Evolutionary conservation across 148 eudicot species (phyloP).

Genomic region (Agrostemma githago): DNA sequence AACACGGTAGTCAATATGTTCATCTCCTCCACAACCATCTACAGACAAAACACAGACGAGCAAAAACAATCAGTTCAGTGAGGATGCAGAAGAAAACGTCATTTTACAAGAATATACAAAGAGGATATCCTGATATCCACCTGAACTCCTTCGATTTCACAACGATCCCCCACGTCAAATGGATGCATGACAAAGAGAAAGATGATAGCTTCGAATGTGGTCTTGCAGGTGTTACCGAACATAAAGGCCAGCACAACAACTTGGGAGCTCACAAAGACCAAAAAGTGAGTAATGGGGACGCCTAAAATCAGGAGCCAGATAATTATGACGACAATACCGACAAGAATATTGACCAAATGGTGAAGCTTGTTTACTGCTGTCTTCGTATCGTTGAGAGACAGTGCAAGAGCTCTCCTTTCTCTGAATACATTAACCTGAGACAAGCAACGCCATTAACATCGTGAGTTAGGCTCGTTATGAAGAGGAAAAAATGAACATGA

Average conservation of each 20-base stretch:
- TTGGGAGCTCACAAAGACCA: slow-evolving; percentile 61
- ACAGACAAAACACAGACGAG: slow-evolving; percentile 4
- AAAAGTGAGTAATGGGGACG: slow-evolving; percentile 57
- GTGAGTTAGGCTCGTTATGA: background rate
- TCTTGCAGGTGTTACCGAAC: slow-evolving; percentile 75
- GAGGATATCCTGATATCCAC: slow-evolving; percentile 26
- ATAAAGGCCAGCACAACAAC: slow-evolving; percentile 53
- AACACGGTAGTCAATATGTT: slow-evolving; percentile 71
- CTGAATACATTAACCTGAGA: slow-evolving; percentile 63
- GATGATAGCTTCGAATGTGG: slow-evolving; percentile 81
- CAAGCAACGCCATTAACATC: background rate
- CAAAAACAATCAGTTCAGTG: background rate
- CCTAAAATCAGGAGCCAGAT: slow-evolving; percentile 70
- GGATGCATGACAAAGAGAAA: slow-evolving; percentile 61
- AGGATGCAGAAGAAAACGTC: background rate
- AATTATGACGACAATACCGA: slow-evolving; percentile 37
- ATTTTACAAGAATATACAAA: background rate
- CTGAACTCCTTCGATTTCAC: slow-evolving; percentile 56
- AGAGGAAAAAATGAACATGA: background rate
- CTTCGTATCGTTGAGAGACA: slow-evolving; percentile 78
- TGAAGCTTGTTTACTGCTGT: slow-evolving; percentile 78
- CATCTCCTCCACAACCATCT: slow-evolving; percentile 94
- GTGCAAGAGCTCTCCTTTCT: slow-evolving; percentile 74
- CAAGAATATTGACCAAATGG: slow-evolving; percentile 49
- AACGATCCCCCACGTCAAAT: slow-evolving; percentile 33